phyloP scores from a whole-genome alignment of 2,329 filamentous ascomycete species.

The Penicillium sp. region DNA sequence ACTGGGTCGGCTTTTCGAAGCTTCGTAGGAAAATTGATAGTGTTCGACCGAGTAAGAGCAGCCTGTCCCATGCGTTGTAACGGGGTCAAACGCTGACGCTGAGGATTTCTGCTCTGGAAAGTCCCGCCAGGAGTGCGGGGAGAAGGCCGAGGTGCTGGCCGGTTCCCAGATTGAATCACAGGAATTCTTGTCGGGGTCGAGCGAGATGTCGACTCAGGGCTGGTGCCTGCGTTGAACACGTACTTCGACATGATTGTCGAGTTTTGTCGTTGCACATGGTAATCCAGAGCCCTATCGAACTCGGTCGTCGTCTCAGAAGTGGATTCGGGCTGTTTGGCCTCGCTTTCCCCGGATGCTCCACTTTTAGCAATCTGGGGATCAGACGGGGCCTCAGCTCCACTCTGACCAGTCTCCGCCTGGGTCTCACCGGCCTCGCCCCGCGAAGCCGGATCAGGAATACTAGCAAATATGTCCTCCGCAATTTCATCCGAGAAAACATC shows the following conservation, averaged over 20 bases:
- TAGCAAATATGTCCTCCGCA: constrained; percentile 47
- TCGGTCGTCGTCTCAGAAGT: constrained; percentile 11
- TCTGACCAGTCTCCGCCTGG: neutral
- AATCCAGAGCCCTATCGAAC: constrained; percentile 34
- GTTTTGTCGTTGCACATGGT: constrained; percentile 36
- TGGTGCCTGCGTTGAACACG: constrained; percentile 25
- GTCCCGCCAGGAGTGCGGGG: constrained; percentile 11
- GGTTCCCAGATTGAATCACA: constrained; percentile 7
- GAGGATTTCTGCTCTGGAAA: constrained; percentile 8
- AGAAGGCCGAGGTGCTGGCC: constrained; percentile 2
- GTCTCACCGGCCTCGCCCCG: constrained; percentile 3
- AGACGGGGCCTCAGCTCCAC: neutral
- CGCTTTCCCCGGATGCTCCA: neutral
- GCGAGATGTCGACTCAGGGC: constrained; percentile 1
- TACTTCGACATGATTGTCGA: constrained; percentile 34
- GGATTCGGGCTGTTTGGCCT: constrained; percentile 2
- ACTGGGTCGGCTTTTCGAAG: constrained; percentile 9
- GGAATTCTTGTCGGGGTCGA: constrained; percentile 10
- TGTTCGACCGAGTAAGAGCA: constrained; percentile 38
- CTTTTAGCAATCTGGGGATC: neutral
- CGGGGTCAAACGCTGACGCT: constrained; percentile 32
- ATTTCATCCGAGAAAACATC: constrained; percentile 52
- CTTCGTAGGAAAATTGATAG: constrained; percentile 27
- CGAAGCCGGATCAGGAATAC: constrained; percentile 36
- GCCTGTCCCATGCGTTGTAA: constrained; percentile 40